Base-by-base conservation (phyloP, 129 eudicot species). In the Helichrysum umbraculigerum region DNA sequence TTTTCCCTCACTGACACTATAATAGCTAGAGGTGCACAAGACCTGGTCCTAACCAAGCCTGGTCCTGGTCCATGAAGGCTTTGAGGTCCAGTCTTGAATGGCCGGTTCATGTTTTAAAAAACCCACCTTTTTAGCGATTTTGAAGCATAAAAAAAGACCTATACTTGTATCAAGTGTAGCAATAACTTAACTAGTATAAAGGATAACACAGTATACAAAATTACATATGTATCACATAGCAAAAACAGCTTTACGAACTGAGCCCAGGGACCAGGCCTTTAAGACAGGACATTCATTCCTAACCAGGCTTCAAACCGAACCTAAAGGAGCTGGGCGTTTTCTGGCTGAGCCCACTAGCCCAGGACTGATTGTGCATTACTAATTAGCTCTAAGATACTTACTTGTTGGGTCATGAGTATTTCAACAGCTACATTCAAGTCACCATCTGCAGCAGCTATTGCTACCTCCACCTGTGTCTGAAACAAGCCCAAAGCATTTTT, bases 391-490 rank as follows among this genome's bases (percentile, higher is more conserved):
- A 25, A 78, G 63, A 84, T 10, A 28, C 76, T 39, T 72, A 88
- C 98, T 91, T 87, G 94, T 71, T 91, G 99, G 81, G 87, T 89
- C 99, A 91, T 91, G 25, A 94, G 92, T 77, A 94, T 94, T 83
- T 91, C 99, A 42, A 91, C 92, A 6, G 99, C 99, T 17, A 91
- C 90, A 78, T 91, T 87, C 67, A 87, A 17, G 78, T 94, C 90
- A 15, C 99, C 90, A 76, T 94, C 97, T 42, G 97, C 99, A 65
- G 99, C 99, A 54, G 99, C 91, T 50, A 94, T 68, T 15, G 99
- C 99, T 66, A 94, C 90, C 79, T 94, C 99, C 74, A 91, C 97
- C 78, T 89, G 99, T 81, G 99, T 94, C 99, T 93, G 93, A 34
- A 80, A 76, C 72, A 35, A 56, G 56, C 77, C 76, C 74, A 21